phyloP scores from a whole-genome alignment of 305 asterid species.

The Petunia hybrid region DNA sequence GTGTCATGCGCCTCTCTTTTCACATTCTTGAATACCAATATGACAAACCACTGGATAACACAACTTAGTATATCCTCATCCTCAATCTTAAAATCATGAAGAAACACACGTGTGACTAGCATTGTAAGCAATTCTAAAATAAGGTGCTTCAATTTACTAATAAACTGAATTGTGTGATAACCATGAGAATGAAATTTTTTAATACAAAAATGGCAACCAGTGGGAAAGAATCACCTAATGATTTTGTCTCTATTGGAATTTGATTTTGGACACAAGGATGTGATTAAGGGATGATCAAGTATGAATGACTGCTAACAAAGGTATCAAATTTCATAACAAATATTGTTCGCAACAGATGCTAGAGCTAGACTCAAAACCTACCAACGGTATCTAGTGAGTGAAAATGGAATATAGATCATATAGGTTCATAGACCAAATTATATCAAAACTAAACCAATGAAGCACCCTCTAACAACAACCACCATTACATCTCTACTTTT shows the following conservation, averaged over 20 bases:
- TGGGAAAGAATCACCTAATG: too few relatives aligned
- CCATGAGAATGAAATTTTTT: too few relatives aligned
- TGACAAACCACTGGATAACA: not conserved
- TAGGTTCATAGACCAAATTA: constrained; percentile 38
- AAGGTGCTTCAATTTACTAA: too few relatives aligned
- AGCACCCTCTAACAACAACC: constrained; percentile 35
- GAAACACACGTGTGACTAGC: not conserved
- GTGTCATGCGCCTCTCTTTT: not conserved
- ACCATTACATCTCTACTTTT: constrained; percentile 32
- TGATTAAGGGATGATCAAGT: not conserved
- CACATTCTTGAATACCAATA: not conserved
- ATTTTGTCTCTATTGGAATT: too few relatives aligned
- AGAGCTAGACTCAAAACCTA: not conserved
- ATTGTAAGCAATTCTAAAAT: not conserved
- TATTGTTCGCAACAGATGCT: constrained; percentile 4
- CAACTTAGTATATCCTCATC: not conserved
- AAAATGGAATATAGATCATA: constrained; percentile 25
- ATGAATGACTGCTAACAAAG: not conserved
- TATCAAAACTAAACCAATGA: constrained; percentile 38
- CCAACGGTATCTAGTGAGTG: not conserved
- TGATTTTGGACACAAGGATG: not conserved
- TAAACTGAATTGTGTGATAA: too few relatives aligned
- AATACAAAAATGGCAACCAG: too few relatives aligned
- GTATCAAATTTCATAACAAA: not conserved
- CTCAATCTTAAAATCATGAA: not conserved